Evolutionary conservation across 208 protist genomes (phyloP).

Genomic region (Acanthamoeba quina): DNA sequence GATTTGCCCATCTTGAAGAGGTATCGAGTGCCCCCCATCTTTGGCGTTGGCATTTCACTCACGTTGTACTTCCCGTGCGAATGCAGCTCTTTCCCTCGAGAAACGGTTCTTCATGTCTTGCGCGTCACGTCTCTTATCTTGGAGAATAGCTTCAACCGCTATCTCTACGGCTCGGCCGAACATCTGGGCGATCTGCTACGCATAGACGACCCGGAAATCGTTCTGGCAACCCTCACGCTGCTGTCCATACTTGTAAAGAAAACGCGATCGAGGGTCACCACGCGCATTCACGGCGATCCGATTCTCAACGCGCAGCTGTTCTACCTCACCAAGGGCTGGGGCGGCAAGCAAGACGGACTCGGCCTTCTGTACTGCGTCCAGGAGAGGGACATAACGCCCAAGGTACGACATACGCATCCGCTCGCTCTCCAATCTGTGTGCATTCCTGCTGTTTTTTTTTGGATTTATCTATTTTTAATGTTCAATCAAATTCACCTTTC

Average conservation of each 20-base stretch:
- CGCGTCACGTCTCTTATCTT: slow-evolving; percentile 40
- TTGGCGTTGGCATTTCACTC: not conserved
- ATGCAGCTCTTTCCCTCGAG: slow-evolving; percentile 57
- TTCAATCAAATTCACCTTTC: not conserved
- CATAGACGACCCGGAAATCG: slow-evolving; percentile 48
- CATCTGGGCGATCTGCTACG: slow-evolving; percentile 47
- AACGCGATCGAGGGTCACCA: slow-evolving; percentile 44
- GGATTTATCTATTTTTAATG: not conserved
- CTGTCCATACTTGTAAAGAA: slow-evolving; percentile 66
- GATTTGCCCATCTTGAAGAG: slow-evolving; percentile 54
- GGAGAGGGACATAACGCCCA: slow-evolving; percentile 50
- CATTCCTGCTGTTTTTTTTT: not conserved
- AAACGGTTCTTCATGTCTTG: slow-evolving; percentile 31
- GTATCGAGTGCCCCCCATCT: not conserved
- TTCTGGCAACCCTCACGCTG: slow-evolving; percentile 23
- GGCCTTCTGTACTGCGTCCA: slow-evolving; percentile 55
- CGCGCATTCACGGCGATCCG: slow-evolving; percentile 56
- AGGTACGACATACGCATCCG: not conserved
- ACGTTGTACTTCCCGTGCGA: not conserved
- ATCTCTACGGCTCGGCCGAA: slow-evolving; percentile 62
- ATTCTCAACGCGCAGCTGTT: slow-evolving; percentile 59
- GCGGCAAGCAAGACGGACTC: slow-evolving; percentile 63
- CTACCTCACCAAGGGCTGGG: slow-evolving; percentile 71
- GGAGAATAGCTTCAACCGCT: slow-evolving; percentile 68
- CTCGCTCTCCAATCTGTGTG: not conserved